Percentiles rank a stretch among this genome's conserved stretches.
Evolutionary conservation across 192 early-diverging fungal species (phyloP).

Genomic region (Gonapodya prolifera): DNA sequence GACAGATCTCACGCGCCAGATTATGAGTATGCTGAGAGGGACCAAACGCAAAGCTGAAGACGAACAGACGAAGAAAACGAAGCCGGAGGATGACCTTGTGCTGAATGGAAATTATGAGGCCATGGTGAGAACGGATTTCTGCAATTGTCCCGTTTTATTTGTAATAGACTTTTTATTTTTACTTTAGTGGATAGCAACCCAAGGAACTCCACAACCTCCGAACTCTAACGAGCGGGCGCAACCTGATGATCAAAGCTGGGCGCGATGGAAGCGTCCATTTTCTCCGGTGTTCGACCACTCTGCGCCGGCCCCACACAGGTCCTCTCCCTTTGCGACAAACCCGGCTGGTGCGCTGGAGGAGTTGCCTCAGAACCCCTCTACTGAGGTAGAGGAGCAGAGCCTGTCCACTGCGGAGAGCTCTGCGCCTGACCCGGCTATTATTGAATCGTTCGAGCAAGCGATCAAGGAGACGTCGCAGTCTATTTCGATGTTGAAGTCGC

Average conservation of each 20-base stretch:
- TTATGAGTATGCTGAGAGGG: no score
- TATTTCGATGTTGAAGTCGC: not conserved
- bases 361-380: no score
- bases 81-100: not conserved
- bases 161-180: not conserved
- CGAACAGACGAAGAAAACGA: no score
- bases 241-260: not conserved
- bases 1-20: no score
- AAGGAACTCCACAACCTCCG: no score
- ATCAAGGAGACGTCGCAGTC: not conserved
- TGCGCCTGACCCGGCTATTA: not conserved
- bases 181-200: not conserved
- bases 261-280: not conserved
- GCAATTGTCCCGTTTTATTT: not conserved
- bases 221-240: no score
- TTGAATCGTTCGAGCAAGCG: not conserved
- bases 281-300: not conserved
- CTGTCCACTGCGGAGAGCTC: not conserved
- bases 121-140: not conserved
- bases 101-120: not conserved
- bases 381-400: no score
- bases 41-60: no score
- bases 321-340: not conserved
- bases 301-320: not conserved
- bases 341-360: no score